These are phyloP conservation scores for Euphorbia lathyris DNA, from an alignment of 345 rosid genomes.

Conservation along the genomic window DNA sequence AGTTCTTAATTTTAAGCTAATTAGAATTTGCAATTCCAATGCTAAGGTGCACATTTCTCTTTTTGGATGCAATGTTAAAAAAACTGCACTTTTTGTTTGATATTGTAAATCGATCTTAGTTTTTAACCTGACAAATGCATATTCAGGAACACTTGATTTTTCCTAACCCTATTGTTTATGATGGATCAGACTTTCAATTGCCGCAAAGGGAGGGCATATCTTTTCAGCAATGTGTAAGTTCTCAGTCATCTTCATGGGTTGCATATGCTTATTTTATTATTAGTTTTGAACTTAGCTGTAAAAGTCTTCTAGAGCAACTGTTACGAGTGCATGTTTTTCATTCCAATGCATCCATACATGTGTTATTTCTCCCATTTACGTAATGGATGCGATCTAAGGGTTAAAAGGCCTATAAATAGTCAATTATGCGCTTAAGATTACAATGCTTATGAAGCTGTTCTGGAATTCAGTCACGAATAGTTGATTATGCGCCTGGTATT, in stretches of 20 bases:
- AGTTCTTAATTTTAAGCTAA: neutral
- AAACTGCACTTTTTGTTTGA: neutral
- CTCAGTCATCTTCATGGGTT: conserved; percentile 1
- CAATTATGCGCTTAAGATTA: too few relatives aligned
- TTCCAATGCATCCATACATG: neutral
- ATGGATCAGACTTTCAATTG: conserved; percentile 35
- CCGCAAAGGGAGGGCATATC: conserved; percentile 43
- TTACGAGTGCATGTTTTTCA: neutral
- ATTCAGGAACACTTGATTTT: neutral
- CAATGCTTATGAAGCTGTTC: neutral
- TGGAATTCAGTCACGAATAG: neutral
- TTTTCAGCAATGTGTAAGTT: conserved; percentile 46
- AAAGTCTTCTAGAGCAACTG: neutral
- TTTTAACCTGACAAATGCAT: neutral
- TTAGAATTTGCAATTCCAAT: neutral
- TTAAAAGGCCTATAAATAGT: neutral
- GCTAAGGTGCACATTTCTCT: neutral
- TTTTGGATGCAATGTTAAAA: neutral
- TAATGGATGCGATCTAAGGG: neutral
- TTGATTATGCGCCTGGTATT: neutral
- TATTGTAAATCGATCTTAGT: neutral
- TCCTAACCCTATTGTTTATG: conserved; percentile 18
- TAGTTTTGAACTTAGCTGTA: neutral
- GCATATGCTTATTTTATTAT: neutral
- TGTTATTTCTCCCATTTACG: neutral